Conservation (phyloP, 352 stramenopile species). For the Phytophthora hybrid region DNA sequence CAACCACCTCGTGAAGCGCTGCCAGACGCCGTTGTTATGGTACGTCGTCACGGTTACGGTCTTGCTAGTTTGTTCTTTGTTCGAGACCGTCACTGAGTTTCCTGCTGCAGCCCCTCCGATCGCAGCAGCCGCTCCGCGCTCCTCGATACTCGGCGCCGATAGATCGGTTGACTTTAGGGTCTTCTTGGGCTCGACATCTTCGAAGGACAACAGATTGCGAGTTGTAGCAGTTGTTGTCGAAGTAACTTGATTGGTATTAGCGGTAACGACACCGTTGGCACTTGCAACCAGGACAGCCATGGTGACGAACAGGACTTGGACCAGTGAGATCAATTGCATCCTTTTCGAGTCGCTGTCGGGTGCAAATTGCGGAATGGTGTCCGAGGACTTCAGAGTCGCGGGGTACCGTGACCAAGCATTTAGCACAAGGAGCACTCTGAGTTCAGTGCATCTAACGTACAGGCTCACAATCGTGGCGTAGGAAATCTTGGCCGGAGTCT, state of each 20-base stretch:
- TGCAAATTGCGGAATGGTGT: constrained; percentile 18
- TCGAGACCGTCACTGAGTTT: background rate
- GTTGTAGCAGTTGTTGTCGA: background rate
- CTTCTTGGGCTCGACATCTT: constrained; percentile 7
- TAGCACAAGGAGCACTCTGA: background rate
- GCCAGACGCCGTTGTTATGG: constrained; percentile 23
- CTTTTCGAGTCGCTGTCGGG: constrained; percentile 2
- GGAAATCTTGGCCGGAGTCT: constrained; percentile 15
- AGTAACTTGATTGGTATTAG: constrained; percentile 8
- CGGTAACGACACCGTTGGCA: background rate
- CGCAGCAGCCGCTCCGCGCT: constrained; percentile 8
- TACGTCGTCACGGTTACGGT: constrained; percentile 25
- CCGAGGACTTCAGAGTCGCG: background rate
- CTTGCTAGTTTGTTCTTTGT: constrained; percentile 13
- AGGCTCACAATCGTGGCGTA: constrained; percentile 19
- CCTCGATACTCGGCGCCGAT: background rate
- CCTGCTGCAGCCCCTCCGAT: constrained; percentile 16
- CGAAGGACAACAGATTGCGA: constrained; percentile 19
- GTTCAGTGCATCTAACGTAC: constrained; percentile 16
- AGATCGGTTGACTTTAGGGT: background rate
- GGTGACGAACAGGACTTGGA: constrained; percentile 17
- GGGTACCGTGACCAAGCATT: background rate
- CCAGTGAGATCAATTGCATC: constrained; percentile 13
- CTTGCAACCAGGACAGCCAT: constrained; percentile 16
- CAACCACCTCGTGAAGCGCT: constrained; percentile 25